These are phyloP conservation scores for Eimeria sp. DNA, from an alignment of 169 alveolate genomes.

Conservation along the genomic window DNA sequence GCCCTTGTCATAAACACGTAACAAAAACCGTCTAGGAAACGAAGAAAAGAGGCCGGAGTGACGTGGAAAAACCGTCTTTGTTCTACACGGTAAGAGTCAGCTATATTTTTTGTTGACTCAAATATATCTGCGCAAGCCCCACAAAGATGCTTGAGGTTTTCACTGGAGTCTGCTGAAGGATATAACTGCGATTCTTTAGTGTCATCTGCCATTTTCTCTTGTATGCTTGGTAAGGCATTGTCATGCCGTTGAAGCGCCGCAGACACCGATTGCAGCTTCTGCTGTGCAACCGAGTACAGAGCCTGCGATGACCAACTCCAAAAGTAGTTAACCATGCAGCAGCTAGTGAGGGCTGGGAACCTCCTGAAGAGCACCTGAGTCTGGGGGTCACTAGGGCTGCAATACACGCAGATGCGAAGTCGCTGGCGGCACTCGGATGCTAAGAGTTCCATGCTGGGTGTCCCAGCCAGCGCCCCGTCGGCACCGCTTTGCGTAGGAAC, in stretches of 20 bases:
- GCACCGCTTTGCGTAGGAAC: background rate
- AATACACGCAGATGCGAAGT: conserved; percentile 50
- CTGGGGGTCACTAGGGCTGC: conserved; percentile 66
- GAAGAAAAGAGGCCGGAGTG: conserved; percentile 97
- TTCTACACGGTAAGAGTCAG: conserved; percentile 92
- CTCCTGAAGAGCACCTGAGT: conserved; percentile 86
- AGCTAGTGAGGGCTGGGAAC: conserved; percentile 98
- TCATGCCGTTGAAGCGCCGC: conserved; percentile 64
- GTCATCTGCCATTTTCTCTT: background rate
- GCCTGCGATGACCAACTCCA: conserved; percentile 95
- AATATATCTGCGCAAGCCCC: conserved; percentile 95
- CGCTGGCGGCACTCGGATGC: conserved; percentile 74
- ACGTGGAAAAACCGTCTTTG: conserved; percentile 96
- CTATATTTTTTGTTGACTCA: conserved; percentile 90
- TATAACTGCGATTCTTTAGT: background rate
- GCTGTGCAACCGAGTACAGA: conserved; percentile 84
- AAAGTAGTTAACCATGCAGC: conserved; percentile 98
- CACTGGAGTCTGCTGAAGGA: background rate
- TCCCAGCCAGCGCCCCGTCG: background rate
- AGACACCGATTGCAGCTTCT: conserved; percentile 38
- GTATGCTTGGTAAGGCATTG: conserved; percentile 20
- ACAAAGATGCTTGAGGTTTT: conserved; percentile 9
- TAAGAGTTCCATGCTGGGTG: background rate
- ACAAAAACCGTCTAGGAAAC: conserved; percentile 96
- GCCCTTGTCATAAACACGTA: conserved; percentile 94